A percentile compares a stretch with the other conserved stretches of the same genome.
phyloP scores from a whole-genome alignment of 805 yeast species.

The Yamadazyma olivae region DNA sequence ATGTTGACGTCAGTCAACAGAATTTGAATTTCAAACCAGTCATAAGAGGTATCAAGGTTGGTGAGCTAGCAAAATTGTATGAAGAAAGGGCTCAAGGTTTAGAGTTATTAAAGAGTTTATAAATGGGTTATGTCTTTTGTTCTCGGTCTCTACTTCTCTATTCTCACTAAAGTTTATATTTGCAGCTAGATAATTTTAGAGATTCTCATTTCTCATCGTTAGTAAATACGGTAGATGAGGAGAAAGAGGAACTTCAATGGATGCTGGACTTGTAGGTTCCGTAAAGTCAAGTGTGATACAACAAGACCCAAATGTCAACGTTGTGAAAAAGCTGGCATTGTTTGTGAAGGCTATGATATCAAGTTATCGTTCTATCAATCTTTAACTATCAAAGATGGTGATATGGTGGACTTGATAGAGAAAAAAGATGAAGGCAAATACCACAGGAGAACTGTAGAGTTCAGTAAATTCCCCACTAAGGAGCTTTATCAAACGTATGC shows the following conservation, averaged over 20 bases:
- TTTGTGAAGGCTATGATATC: conserved; percentile 50
- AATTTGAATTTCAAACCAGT: conserved; percentile 29
- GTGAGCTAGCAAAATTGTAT: conserved; percentile 58
- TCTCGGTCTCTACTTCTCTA: too few relatives aligned
- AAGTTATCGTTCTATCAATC: conserved; percentile 47
- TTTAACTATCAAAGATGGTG: conserved; percentile 23
- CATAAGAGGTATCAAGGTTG: conserved; percentile 55
- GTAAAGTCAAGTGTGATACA: conserved; percentile 55
- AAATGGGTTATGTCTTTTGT: too few relatives aligned
- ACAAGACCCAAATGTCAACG: conserved; percentile 43
- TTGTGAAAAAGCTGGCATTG: conserved; percentile 42
- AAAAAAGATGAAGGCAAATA: conserved; percentile 24
- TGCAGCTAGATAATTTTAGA: too few relatives aligned
- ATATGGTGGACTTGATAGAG: conserved; percentile 16
- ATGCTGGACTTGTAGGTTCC: conserved; percentile 53
- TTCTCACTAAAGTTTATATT: too few relatives aligned
- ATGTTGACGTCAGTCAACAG: background rate
- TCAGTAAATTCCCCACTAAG: conserved; percentile 36
- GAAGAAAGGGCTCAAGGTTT: conserved; percentile 54
- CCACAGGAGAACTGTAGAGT: conserved; percentile 45
- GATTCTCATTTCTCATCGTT: too few relatives aligned
- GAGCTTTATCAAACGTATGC: conserved; percentile 35
- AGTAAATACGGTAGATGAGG: conserved; percentile 9
- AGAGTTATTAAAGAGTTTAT: conserved; percentile 27
- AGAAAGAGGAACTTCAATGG: conserved; percentile 45